Percentiles rank a stretch among this genome's conserved stretches.
Conservation (phyloP, 371 early-diverging fungal species). For the Haplosporangium sp. region DNA sequence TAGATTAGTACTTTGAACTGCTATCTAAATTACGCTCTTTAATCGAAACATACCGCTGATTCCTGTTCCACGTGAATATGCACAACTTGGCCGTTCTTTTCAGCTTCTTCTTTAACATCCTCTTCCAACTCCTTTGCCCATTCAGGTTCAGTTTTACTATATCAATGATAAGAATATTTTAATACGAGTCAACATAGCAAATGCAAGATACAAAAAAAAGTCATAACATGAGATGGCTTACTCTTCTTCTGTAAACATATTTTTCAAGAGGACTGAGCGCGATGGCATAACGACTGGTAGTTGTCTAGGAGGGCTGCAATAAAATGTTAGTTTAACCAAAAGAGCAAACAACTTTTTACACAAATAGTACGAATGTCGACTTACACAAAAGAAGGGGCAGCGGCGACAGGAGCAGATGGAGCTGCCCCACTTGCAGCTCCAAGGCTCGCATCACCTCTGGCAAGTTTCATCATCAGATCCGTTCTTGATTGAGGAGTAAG, state of each 20-base stretch:
- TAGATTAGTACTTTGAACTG: background rate
- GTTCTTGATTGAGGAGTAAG: slow-evolving; percentile 81
- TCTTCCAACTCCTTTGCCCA: slow-evolving; percentile 92
- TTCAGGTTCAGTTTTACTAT: slow-evolving; percentile 85
- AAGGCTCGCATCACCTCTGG: slow-evolving; percentile 61
- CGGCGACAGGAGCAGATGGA: slow-evolving; percentile 17
- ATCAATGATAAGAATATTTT: slow-evolving; percentile 3
- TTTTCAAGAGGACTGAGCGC: slow-evolving; percentile 76
- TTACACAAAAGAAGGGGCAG: slow-evolving; percentile 39
- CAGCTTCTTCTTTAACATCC: slow-evolving; percentile 88
- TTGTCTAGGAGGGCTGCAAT: slow-evolving; percentile 32
- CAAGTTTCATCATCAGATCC: slow-evolving; percentile 91
- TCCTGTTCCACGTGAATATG: slow-evolving; percentile 83
- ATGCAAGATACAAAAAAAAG: too few species aligned
- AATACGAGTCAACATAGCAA: background rate
- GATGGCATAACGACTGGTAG: slow-evolving; percentile 50
- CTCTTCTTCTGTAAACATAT: slow-evolving; percentile 95
- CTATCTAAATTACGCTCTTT: background rate
- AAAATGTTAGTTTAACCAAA: background rate
- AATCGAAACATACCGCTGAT: slow-evolving; percentile 63
- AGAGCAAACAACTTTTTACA: background rate
- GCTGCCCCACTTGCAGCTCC: slow-evolving; percentile 24
- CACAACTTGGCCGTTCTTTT: slow-evolving; percentile 81
- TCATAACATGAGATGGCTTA: slow-evolving; percentile 56
- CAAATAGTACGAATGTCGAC: background rate